Evolutionary conservation across 495 filamentous ascomycete species (phyloP), one percentile per base, ranked within the genome.

Genomic region (Astrocystis sublimbata): DNA sequence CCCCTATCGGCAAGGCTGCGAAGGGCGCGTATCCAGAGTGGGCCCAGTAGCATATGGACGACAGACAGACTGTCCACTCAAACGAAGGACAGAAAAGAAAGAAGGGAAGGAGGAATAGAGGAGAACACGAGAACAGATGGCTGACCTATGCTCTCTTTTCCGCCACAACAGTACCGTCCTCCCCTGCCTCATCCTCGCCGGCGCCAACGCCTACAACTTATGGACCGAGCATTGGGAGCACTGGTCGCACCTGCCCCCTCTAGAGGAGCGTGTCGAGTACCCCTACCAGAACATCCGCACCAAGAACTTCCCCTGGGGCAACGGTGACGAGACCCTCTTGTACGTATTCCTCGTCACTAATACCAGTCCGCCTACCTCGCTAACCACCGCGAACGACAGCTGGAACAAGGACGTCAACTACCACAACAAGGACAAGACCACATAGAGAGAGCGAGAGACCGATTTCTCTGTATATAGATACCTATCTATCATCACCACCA

Each of bases 211-310:
- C 69, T 94, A 91, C 73, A 86, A 83, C 74, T 86, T 94, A 61
- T 97, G 92, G 92, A 85, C 83, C 62, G 91, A 96, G 85, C 93
- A 97, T 78, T 96, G 92, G 93, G 90, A 94, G 80, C 93, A 97
- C 80, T 92, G 88, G 90, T 76, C 75, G 6, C 92, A 97, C 81
- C 80, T 90, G 80, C 84, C 89, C 54, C 88, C 93, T 59, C 84
- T 94, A 38, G 91, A 96, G 82, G 93, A 97, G 77, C 87, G 90
- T 70, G 71, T 80, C 66, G 87, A 97, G 80, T 97, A 97, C 80
- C 84, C 91, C 58, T 97, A 92, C 84, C 89, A 92, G 86, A 97
- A 97, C 82, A 87, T 97, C 72, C 86, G 93, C 70, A 81, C 82
- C 66, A 93, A 92, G 84, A 94, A 93, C 83, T 97, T 79, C 85